Conservation (phyloP, 2,329 filamentous ascomycete genomes). For the Colletotrichum liaoningense region DNA sequence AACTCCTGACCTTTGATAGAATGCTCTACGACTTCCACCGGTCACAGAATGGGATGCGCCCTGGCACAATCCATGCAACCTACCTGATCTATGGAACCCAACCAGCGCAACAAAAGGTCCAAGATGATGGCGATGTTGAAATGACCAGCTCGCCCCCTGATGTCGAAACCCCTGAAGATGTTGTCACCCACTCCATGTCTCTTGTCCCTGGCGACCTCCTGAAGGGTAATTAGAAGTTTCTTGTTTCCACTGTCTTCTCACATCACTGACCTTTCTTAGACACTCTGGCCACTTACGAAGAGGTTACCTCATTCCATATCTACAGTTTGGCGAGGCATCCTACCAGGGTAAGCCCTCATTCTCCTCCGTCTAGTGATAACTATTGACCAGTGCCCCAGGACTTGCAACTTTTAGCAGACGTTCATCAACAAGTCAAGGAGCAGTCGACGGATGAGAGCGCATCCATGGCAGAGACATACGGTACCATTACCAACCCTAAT, state of each 20-base stretch:
- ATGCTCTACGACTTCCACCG: conserved; percentile 90
- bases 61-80: conserved; percentile 86
- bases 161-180: conserved; percentile 60
- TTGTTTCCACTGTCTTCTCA: not conserved
- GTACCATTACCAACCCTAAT: conserved; percentile 79
- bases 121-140: conserved; percentile 73
- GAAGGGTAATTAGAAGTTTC: conserved; percentile 60
- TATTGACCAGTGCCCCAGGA: conserved; percentile 52
- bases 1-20: conserved; percentile 67
- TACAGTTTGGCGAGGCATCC: conserved; percentile 84
- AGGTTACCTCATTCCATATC: conserved; percentile 83
- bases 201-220: conserved; percentile 80
- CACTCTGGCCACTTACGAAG: conserved; percentile 74
- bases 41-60: conserved; percentile 79
- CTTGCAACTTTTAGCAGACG: conserved; percentile 77
- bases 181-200: conserved; percentile 69
- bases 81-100: conserved; percentile 85
- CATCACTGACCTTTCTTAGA: conserved; percentile 57
- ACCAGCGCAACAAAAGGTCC: conserved; percentile 48
- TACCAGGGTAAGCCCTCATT: conserved; percentile 63
- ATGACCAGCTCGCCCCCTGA: conserved; percentile 76
- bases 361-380: not conserved
- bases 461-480: conserved; percentile 71
- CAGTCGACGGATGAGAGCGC: conserved; percentile 70
- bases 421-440: conserved; percentile 70